A percentile compares a stretch with the other conserved stretches of the same genome.
These are phyloP conservation scores for Fraxinus ornus DNA, from an alignment of 305 asterid species.

Conservation along the genomic window DNA sequence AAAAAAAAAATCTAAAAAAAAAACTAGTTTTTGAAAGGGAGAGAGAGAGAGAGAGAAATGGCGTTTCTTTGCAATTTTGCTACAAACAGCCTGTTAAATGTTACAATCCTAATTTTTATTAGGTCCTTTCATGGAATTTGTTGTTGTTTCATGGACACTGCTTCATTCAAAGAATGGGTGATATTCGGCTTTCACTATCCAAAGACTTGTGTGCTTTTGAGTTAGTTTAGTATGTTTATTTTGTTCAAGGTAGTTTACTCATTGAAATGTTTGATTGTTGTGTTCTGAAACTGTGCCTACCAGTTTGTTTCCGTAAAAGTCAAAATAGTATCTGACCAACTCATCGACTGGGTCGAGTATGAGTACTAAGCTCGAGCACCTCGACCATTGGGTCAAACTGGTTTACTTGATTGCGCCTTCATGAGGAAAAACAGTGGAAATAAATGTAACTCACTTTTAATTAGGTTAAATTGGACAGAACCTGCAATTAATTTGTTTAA, in stretches of 20 bases:
- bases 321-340: not conserved
- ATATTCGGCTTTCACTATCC: not conserved
- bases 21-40: not conserved
- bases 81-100: not conserved
- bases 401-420: not conserved
- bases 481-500: not conserved
- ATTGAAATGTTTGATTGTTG: not conserved
- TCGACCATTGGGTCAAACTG: not conserved
- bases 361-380: not conserved
- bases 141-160: not conserved
- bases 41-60: not conserved
- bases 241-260: not conserved
- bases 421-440: not conserved
- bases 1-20: not conserved
- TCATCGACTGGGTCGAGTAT: not conserved
- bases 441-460: not conserved
- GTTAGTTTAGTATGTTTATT: not conserved
- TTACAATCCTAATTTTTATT: not conserved
- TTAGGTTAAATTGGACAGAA: not conserved
- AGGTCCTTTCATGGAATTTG: not conserved
- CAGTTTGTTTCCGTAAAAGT: not conserved
- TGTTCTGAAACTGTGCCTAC: not conserved
- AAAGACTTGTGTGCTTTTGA: not conserved
- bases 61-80: not conserved
- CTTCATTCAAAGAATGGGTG: not conserved